phyloP scores from a whole-genome alignment of 2,329 filamentous ascomycete species.

The Neospermospora avenae region DNA sequence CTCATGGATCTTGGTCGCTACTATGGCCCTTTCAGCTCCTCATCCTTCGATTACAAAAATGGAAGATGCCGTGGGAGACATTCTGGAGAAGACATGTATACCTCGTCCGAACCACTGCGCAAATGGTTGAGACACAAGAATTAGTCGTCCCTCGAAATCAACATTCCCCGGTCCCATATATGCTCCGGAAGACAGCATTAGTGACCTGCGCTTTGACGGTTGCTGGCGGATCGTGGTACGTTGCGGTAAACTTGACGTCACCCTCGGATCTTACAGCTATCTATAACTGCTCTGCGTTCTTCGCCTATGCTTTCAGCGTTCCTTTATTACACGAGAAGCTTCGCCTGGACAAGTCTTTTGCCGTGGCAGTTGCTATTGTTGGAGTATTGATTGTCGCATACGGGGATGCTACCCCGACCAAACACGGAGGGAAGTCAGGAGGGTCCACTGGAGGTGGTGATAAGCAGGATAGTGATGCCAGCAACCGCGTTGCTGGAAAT shows the following conservation, averaged over 20 bases:
- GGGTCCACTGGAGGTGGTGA: conserved; percentile 46
- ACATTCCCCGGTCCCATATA: conserved; percentile 63
- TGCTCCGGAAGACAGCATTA: conserved; percentile 74
- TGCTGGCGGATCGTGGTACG: conserved; percentile 91
- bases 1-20: conserved; percentile 88
- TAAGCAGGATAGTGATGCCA: conserved; percentile 47
- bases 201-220: conserved; percentile 85
- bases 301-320: conserved; percentile 95
- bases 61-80: conserved; percentile 71
- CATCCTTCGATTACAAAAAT: conserved; percentile 75
- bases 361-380: conserved; percentile 80
- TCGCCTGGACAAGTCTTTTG: conserved; percentile 77
- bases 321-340: conserved; percentile 83
- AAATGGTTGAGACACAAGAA: conserved; percentile 82
- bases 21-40: conserved; percentile 84
- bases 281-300: conserved; percentile 99
- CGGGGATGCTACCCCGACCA: conserved; percentile 62
- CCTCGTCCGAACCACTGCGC: conserved; percentile 61
- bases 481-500: conserved; percentile 76
- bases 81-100: conserved; percentile 79
- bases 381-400: conserved; percentile 96
- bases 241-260: conserved; percentile 90
- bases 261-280: conserved; percentile 94
- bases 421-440: conserved; percentile 53
- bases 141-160: conserved; percentile 59